Base-by-base conservation (phyloP, 2,329 filamentous ascomycete species). In the Exophiala oligosperma region DNA sequence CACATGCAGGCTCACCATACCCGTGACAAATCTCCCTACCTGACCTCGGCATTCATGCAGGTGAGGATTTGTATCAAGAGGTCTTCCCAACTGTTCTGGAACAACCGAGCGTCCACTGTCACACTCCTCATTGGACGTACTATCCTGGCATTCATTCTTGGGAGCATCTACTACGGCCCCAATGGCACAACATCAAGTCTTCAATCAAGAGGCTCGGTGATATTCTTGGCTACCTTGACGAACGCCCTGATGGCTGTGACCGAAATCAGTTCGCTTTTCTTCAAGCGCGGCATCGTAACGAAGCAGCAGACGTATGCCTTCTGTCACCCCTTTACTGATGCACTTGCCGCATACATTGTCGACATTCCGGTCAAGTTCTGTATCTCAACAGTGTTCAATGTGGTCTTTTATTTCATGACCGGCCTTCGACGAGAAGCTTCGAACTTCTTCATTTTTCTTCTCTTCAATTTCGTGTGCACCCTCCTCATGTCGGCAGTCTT, bases 161-260 rank as follows among this genome's bases (percentile, higher is more conserved):
- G 86, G 5, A 88, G 85, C 0, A 76, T 89, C 1, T 90, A 89
- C 72, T 90, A 89, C 71, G 77, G 84, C 52, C 81, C 84, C 0
- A 80, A 85, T 0, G 59, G 73, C 28, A 83, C 80, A 48, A 82
- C 84, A 0, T 76, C 71, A 0, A 86, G 86, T 12, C 70, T 89
- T 0, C 89, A 89, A 67, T 68, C 82, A 64, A 87, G 87, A 66
- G 78, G 80, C 0, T 86, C 86, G 50, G 81, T 84, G 0, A 72
- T 87, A 3, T 90, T 89, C 75, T 80, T 88, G 44, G 75, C 85
- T 0, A 73, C 88, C 0, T 73, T 90, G 0, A 85, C 81, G 70
- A 85, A 88, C 67, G 76, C 79, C 56, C 70, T 89, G 2, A 67
- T 88, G 1, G 79, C 85, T 23, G 83, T 89, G 78, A 81, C 84